Conservation (phyloP, 2,329 filamentous ascomycete species). For the Fusarium sacchari region DNA sequence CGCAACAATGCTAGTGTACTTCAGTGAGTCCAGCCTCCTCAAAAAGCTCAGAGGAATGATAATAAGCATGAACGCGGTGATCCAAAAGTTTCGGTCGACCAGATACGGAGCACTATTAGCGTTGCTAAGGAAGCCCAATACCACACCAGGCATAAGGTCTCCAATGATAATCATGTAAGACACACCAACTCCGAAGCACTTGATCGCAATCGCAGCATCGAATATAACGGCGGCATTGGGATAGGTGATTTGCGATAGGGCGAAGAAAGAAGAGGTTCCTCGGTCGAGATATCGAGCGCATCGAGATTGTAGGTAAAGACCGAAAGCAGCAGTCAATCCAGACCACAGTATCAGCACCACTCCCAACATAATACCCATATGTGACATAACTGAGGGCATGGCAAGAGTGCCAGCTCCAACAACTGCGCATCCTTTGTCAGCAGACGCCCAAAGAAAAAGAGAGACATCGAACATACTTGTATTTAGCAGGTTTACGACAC, state of each 20-base stretch:
- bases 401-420: constrained; percentile 94
- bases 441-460: constrained; percentile 10
- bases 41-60: constrained; percentile 96
- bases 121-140: constrained; percentile 78
- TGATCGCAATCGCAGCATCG: constrained; percentile 94
- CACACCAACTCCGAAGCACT: constrained; percentile 97
- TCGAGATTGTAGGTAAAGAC: constrained; percentile 91
- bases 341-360: constrained; percentile 90
- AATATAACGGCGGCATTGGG: constrained; percentile 96
- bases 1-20: constrained; percentile 94
- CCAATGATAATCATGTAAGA: constrained; percentile 99
- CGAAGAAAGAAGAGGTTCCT: constrained; percentile 91
- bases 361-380: constrained; percentile 92
- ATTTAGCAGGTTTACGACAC: constrained; percentile 94
- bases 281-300: constrained; percentile 94
- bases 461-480: constrained; percentile 72
- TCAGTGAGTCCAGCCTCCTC: constrained; percentile 89
- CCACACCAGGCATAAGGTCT: constrained; percentile 96
- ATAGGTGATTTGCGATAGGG: constrained; percentile 96
- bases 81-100: constrained; percentile 94
- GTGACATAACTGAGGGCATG: constrained; percentile 93
- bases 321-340: constrained; percentile 87
- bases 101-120: constrained; percentile 74
- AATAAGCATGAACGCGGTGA: constrained; percentile 95
- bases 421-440: constrained; percentile 62